phyloP scores from a whole-genome alignment of 1,284 basidiomycete genomes.

The Puccinia triticina region DNA sequence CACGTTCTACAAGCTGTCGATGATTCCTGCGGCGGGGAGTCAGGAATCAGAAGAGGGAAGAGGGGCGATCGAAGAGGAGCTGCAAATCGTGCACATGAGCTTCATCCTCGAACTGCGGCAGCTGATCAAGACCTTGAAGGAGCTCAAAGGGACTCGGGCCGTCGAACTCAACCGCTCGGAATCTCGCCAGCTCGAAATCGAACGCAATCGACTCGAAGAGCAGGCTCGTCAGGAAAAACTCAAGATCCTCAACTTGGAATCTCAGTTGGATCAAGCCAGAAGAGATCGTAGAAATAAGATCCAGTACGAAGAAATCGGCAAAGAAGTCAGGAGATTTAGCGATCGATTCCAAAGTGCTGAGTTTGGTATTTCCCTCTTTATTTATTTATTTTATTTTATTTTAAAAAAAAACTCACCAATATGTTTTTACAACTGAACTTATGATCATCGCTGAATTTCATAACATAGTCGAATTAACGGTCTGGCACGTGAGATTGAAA shows the following conservation, averaged over 20 bases:
- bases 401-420: too few relatives aligned
- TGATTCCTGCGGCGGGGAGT: not conserved
- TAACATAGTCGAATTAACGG: constrained; percentile 42
- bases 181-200: constrained; percentile 9
- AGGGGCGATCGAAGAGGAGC: not conserved
- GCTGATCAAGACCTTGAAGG: constrained; percentile 9
- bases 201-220: not conserved
- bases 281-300: constrained; percentile 43
- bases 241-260: constrained; percentile 23
- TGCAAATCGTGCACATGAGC: constrained; percentile 21
- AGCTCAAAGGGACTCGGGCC: not conserved
- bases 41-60: not conserved
- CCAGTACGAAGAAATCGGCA: constrained; percentile 47
- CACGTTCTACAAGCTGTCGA: constrained; percentile 21
- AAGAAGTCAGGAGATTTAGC: constrained; percentile 44
- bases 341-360: constrained; percentile 50
- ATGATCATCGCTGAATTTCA: too few relatives aligned
- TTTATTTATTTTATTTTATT: not conserved
- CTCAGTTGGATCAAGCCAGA: constrained; percentile 40
- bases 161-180: constrained; percentile 16
- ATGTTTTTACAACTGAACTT: too few relatives aligned
- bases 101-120: constrained; percentile 27
- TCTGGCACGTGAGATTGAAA: constrained; percentile 37
- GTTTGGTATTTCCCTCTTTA: constrained; percentile 34
- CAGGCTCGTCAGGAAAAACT: constrained; percentile 15